Conservation (phyloP, 192 early-diverging fungal genomes). For the Radiomyces spectabilis region DNA sequence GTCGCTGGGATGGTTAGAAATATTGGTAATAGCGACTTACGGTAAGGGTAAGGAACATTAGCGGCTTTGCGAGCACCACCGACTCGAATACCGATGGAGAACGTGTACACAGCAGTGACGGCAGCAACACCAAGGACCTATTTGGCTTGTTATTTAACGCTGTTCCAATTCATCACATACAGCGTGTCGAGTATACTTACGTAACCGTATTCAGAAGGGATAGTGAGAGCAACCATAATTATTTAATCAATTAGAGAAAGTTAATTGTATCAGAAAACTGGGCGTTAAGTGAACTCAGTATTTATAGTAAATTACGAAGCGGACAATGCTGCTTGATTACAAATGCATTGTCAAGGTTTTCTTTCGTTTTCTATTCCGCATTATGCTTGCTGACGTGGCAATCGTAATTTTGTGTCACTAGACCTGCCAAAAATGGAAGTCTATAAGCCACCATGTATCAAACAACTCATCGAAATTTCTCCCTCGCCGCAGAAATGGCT, state of each 20-base stretch:
- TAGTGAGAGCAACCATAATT: constrained; percentile 29
- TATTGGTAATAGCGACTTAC: constrained; percentile 28
- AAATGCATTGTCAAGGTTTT: too few relatives aligned
- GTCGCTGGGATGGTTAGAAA: background rate
- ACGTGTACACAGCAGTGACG: background rate
- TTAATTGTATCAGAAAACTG: background rate
- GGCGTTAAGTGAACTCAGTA: too few relatives aligned
- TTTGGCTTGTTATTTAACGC: background rate
- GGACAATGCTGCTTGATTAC: too few relatives aligned
- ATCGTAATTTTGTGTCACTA: too few relatives aligned
- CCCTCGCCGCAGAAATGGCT: too few relatives aligned
- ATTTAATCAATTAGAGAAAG: background rate
- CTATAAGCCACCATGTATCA: too few relatives aligned
- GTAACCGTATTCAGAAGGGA: constrained; percentile 51
- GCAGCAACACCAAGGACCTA: constrained; percentile 6
- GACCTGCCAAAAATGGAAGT: too few relatives aligned
- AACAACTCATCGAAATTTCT: too few relatives aligned
- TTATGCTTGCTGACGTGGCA: too few relatives aligned
- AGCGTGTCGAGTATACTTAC: constrained; percentile 36
- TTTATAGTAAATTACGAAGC: too few relatives aligned
- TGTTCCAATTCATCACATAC: constrained; percentile 28
- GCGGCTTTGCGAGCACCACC: constrained; percentile 53
- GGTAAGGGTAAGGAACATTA: constrained; percentile 55
- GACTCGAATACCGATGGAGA: constrained; percentile 23
- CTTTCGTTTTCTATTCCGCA: too few relatives aligned